Evolutionary conservation across 2,329 filamentous ascomycete genomes (phyloP).

Genomic region (Fusarium vanettenii): DNA sequence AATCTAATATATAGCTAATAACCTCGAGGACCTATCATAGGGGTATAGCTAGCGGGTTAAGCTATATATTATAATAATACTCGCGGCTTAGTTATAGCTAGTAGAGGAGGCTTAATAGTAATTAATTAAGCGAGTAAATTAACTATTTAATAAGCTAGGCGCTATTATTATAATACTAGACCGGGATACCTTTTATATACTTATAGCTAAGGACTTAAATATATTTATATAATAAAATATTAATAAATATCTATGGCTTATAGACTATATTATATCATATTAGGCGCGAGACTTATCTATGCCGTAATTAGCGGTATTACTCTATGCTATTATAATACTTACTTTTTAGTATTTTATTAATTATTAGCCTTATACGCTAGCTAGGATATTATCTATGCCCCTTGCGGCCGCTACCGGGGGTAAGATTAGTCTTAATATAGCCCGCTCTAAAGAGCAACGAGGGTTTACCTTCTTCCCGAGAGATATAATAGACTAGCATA

Average conservation of each 20-base stretch:
- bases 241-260: constrained; percentile 2
- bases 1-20: not conserved
- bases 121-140: not conserved
- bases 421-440: constrained; percentile 5
- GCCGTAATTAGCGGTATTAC: not conserved
- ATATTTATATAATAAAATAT: not conserved
- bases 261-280: constrained; percentile 9
- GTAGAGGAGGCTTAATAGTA: constrained; percentile 4
- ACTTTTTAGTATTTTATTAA: constrained; percentile 1
- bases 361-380: not conserved
- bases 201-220: not conserved
- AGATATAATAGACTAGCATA: constrained; percentile 4
- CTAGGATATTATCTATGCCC: not conserved
- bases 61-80: not conserved
- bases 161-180: not conserved
- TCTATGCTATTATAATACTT: constrained; percentile 2
- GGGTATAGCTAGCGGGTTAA: constrained; percentile 3
- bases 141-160: not conserved
- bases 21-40: constrained; percentile 1
- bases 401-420: constrained; percentile 1
- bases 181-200: constrained; percentile 4
- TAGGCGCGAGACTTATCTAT: constrained; percentile 2
- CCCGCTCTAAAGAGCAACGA: constrained; percentile 3
- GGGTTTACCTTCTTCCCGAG: constrained; percentile 9
- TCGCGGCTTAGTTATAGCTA: constrained; percentile 1